Base-by-base conservation (phyloP, 352 stramenopile species). In the Pythium grandisporangium region DNA sequence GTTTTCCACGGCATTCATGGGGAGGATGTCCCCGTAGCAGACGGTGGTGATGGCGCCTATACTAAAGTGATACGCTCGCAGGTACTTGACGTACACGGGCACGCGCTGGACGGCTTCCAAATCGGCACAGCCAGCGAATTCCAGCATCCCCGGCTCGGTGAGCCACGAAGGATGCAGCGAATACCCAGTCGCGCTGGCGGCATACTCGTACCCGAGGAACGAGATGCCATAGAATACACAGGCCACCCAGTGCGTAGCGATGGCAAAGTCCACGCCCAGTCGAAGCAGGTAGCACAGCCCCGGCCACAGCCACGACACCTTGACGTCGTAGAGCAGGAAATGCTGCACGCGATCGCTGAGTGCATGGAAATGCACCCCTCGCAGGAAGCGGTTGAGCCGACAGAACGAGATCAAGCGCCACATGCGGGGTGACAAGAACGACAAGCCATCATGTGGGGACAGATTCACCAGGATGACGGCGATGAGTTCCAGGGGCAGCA, bases 321-420 rank as follows among this genome's bases (percentile, higher is more conserved):
- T 66, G 34, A 60, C 21, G 34, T 87, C 73, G 39, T 83, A 84
- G 16, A 87, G 22, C 32, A 87, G 20, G 24, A 68, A 72, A 2
- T 50, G 61, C 42, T 83, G 68, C 1, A 83, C 30, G 23, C 60
- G 42, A 34, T 83, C 64, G 21, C 51, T 65, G 17, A 84, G 45
- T 7, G 51, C 40, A 6, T 65, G 66, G 7, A 83, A 30, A 41
- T 83, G 68, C 21, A 80, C 49, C 14, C 61, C 56, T 2, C 70
- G 70, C 8, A 87, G 30, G 17, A 79, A 65, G 3, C 67, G 55
- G 36, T 84, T 87, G 25, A 67, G n/a, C n/a, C n/a, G n/a, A n/a
- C 63, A 42, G 16, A 81, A 61, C 8, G 66, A 45, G 25, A 85
- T 48, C 10, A 58, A 60, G 26, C 72, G 62, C 74, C 70, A 84